Conservation (phyloP, 202 grass and related monocot genomes). For the Sporobolus alterniflorus region DNA sequence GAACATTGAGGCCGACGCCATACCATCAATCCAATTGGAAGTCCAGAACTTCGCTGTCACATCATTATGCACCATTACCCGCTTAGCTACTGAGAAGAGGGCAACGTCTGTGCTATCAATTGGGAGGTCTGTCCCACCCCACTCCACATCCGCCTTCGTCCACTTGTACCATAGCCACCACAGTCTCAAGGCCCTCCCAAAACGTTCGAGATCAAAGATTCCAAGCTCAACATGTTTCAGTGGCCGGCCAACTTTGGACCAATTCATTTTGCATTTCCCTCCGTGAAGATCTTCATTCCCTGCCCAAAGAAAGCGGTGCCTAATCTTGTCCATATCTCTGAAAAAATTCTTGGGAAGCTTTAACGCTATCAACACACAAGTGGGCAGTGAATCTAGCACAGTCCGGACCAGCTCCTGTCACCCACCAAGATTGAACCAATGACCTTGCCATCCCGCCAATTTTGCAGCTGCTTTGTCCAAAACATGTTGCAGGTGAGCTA, state of each 20-base stretch:
- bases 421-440: rapidly evolving
- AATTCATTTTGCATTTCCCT: not conserved
- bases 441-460: not conserved
- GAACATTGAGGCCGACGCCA: rapidly evolving
- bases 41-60: not conserved
- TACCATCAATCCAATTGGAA: not conserved
- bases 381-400: not conserved
- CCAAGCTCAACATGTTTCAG: too few species aligned
- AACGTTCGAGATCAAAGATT: not conserved
- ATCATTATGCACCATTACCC: not conserved
- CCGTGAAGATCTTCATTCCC: not conserved
- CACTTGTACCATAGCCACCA: not conserved
- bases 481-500: not conserved
- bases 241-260: too few species aligned
- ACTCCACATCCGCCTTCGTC: not conserved
- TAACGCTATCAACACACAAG: not conserved
- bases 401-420: rapidly evolving
- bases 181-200: not conserved
- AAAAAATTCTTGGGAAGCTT: not conserved
- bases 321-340: not conserved
- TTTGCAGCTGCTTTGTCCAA: rapidly evolving
- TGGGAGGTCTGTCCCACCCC: not conserved
- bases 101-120: not conserved
- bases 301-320: not conserved
- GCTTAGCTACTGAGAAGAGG: not conserved